Conservation (phyloP, 108 stramenopile species). For the Stephanodiscus minutulus region DNA sequence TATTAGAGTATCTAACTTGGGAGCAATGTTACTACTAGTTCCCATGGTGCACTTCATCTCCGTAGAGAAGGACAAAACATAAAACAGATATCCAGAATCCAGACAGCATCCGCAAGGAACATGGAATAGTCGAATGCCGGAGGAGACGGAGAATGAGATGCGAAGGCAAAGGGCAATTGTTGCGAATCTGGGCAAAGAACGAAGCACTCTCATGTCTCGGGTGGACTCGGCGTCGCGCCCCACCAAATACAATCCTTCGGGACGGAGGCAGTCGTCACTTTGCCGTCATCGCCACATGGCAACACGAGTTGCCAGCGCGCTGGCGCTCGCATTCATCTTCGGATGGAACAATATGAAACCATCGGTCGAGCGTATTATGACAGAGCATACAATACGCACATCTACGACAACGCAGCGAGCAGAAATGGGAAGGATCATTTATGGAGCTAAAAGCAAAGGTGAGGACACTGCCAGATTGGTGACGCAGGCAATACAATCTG, state of each 20-base stretch:
- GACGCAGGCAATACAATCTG: slow-evolving; percentile 30
- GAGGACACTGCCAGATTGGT: slow-evolving; percentile 33
- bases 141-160: not conserved
- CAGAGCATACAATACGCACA: not conserved
- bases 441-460: slow-evolving; percentile 36
- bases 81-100: no score
- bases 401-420: not conserved
- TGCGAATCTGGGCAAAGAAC: not conserved
- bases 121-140: not conserved
- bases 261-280: not conserved
- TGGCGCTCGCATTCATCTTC: not conserved
- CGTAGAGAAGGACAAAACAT: no score
- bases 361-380: not conserved
- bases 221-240: not conserved
- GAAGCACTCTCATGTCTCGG: not conserved
- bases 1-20: no score
- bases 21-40: no score
- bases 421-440: slow-evolving; percentile 29
- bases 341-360: not conserved
- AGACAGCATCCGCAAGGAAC: no score
- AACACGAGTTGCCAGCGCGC: not conserved
- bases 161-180: not conserved
- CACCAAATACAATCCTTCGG: not conserved
- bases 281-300: not conserved
- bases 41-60: no score